phyloP scores from a whole-genome alignment of 768 basidiomycete genomes.

The Mycena rebaudengoi region DNA sequence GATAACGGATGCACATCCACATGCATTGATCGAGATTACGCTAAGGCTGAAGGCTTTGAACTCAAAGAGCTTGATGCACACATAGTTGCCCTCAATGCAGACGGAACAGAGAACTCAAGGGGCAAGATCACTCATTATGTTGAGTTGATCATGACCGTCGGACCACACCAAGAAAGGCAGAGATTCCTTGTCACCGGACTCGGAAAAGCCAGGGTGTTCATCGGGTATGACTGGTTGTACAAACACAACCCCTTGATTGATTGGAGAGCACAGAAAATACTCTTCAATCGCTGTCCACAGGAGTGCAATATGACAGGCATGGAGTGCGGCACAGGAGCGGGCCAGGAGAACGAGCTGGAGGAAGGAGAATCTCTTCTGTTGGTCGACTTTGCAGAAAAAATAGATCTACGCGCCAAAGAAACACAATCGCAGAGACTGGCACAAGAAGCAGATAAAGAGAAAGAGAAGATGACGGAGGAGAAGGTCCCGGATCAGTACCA shows the following conservation, averaged over 20 bases:
- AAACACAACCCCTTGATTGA: slow-evolving; percentile 33
- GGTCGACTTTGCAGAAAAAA: background rate
- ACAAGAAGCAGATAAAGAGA: background rate
- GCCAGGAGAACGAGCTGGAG: background rate
- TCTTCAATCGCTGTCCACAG: slow-evolving; percentile 19
- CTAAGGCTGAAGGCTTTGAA: no score
- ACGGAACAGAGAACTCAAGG: slow-evolving; percentile 24
- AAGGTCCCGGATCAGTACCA: no score
- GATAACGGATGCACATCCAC: no score
- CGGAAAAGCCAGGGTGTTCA: slow-evolving; percentile 25
- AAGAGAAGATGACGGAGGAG: background rate
- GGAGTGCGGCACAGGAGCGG: background rate
- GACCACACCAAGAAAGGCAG: slow-evolving; percentile 28
- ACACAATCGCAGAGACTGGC: slow-evolving; percentile 6
- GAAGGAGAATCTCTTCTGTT: slow-evolving; percentile 2
- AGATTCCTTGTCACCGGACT: slow-evolving; percentile 32
- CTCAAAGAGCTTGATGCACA: no score
- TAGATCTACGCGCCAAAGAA: background rate
- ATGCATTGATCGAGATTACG: no score
- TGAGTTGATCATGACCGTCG: slow-evolving; percentile 26
- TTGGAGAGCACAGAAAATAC: slow-evolving; percentile 15
- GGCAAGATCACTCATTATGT: slow-evolving; percentile 31
- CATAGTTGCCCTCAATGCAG: slow-evolving; percentile 25
- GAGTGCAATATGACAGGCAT: slow-evolving; percentile 9
- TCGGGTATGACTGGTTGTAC: slow-evolving; percentile 32